These are phyloP conservation scores for Botryotinia narcissicola DNA, from an alignment of 2,329 filamentous ascomycete genomes.

Conservation along the genomic window DNA sequence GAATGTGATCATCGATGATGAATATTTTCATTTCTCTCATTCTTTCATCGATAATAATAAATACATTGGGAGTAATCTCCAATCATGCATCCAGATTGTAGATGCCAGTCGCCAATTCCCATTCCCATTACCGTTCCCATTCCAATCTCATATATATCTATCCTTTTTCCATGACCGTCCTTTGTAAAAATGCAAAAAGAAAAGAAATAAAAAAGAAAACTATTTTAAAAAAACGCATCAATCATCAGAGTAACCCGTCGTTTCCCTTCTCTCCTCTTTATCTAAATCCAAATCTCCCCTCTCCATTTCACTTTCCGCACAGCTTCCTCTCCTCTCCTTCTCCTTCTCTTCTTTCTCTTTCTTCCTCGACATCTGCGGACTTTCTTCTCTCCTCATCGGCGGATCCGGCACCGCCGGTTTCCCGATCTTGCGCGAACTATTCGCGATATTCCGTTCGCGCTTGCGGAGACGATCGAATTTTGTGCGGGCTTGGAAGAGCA, in stretches of 20 bases:
- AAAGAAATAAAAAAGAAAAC: neutral
- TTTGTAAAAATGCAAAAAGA: neutral
- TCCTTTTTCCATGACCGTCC: too few species aligned
- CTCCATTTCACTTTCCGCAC: neutral
- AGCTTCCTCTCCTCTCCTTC: neutral
- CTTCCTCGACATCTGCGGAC: neutral
- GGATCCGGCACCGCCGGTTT: conserved; percentile 7
- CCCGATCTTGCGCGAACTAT: neutral
- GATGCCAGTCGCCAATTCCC: too few species aligned
- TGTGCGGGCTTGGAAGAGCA: neutral
- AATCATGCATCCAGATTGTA: too few species aligned
- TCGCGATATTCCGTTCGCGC: neutral
- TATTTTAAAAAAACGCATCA: neutral
- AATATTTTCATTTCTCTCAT: too few species aligned
- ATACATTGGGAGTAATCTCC: too few species aligned
- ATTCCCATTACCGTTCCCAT: too few species aligned
- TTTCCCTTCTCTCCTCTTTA: neutral
- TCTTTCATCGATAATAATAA: too few species aligned
- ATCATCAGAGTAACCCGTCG: neutral
- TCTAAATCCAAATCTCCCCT: neutral
- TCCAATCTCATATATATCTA: too few species aligned
- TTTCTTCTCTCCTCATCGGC: neutral
- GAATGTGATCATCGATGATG: too few species aligned
- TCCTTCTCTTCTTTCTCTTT: neutral
- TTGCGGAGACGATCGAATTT: neutral